Conservation (phyloP, 495 filamentous ascomycete species). For the Staphylotrichum longicolle region DNA sequence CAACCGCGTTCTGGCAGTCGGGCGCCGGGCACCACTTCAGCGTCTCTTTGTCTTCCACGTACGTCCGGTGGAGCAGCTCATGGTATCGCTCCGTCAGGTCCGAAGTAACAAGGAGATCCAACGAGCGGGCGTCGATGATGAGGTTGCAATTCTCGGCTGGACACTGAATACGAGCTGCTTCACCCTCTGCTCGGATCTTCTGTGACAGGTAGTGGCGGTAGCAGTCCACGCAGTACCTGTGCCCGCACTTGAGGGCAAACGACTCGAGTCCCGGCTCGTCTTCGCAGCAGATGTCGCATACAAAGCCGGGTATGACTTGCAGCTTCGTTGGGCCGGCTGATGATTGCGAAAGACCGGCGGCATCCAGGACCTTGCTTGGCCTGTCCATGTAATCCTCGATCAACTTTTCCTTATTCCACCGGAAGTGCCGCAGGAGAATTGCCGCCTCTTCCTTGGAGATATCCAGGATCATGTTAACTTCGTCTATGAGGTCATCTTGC, state of each 20-base stretch:
- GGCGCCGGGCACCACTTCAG: slow-evolving; percentile 97
- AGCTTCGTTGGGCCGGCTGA: slow-evolving; percentile 63
- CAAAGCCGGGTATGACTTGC: slow-evolving; percentile 69
- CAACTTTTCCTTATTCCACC: slow-evolving; percentile 94
- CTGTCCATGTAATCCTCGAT: slow-evolving; percentile 94
- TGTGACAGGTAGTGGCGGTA: slow-evolving; percentile 86
- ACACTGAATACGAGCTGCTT: slow-evolving; percentile 92
- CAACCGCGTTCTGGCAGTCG: slow-evolving; percentile 87
- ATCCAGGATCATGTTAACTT: slow-evolving; percentile 84
- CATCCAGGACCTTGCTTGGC: slow-evolving; percentile 72
- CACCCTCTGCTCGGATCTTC: slow-evolving; percentile 92
- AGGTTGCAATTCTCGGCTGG: slow-evolving; percentile 82
- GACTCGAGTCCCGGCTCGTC: slow-evolving; percentile 76
- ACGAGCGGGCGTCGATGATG: slow-evolving; percentile 85
- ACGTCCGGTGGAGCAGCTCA: slow-evolving; percentile 83
- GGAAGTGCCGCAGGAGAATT: slow-evolving; percentile 79
- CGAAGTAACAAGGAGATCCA: slow-evolving; percentile 74
- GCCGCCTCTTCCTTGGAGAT: slow-evolving; percentile 83
- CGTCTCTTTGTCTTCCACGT: slow-evolving; percentile 92
- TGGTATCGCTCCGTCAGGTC: slow-evolving; percentile 78
- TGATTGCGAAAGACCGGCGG: slow-evolving; percentile 72
- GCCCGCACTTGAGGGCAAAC: slow-evolving; percentile 93
- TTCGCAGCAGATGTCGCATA: slow-evolving; percentile 95
- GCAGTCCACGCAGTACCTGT: slow-evolving; percentile 93
- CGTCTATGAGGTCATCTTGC: slow-evolving; percentile 79